Conservation (phyloP, 306 rosid genomes). For the Canavalia ensiformis region DNA sequence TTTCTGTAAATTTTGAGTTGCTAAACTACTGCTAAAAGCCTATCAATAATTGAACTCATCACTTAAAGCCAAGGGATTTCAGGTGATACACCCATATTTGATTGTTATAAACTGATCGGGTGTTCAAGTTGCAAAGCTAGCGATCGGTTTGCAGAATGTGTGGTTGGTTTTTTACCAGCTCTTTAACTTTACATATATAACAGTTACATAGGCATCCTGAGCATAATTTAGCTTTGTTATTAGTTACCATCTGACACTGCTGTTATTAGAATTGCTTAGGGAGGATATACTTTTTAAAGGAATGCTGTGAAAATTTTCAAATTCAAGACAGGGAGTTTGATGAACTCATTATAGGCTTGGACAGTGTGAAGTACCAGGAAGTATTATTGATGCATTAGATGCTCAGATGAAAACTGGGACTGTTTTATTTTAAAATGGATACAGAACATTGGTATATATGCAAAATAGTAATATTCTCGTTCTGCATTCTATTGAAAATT, state of each 20-base stretch:
- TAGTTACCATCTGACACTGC: not conserved
- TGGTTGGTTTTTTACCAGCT: not conserved
- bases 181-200: not conserved
- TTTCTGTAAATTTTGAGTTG: slow-evolving; percentile 1
- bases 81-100: not conserved
- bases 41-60: not conserved
- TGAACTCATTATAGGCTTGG: not conserved
- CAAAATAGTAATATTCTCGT: slow-evolving; percentile 11
- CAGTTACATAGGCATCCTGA: not conserved
- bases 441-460: slow-evolving; percentile 1
- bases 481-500: slow-evolving; percentile 8
- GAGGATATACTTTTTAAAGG: not conserved
- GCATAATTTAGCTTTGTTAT: slow-evolving; percentile 28
- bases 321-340: not conserved
- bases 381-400: slow-evolving; percentile 17
- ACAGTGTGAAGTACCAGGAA: slow-evolving; percentile 4
- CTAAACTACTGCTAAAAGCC: not conserved
- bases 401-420: not conserved
- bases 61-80: not conserved
- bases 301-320: slow-evolving; percentile 20
- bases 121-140: not conserved
- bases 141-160: not conserved
- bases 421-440: not conserved
- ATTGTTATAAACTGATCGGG: not conserved
- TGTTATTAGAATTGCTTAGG: slow-evolving; percentile 32